phyloP scores from a whole-genome alignment of 352 stramenopile genomes.

The Nothophytophthora sp. region DNA sequence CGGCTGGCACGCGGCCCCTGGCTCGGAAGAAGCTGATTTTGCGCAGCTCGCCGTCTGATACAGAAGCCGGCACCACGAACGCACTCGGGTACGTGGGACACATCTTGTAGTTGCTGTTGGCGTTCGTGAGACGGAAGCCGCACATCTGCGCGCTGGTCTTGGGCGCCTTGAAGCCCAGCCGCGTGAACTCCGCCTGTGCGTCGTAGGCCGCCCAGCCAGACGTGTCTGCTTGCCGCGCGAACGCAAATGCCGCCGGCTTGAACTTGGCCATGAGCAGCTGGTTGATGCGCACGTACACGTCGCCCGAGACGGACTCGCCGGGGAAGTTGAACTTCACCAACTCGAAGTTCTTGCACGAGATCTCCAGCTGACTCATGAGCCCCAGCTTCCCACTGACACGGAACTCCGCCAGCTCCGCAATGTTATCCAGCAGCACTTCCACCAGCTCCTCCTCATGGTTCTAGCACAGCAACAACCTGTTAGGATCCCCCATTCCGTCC shows the following conservation, averaged over 20 bases:
- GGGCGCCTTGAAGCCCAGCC: conserved; percentile 50
- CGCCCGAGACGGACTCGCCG: conserved; percentile 54
- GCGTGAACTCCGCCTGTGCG: conserved; percentile 53
- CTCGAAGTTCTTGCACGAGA: conserved; percentile 89
- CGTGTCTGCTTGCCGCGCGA: conserved; percentile 35
- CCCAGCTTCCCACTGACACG: conserved; percentile 41
- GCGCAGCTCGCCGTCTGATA: conserved; percentile 92
- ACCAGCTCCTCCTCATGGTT: conserved; percentile 52
- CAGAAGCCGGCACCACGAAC: conserved; percentile 89
- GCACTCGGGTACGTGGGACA: conserved; percentile 76
- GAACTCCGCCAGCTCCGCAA: conserved; percentile 74
- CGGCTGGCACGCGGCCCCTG: conserved; percentile 89
- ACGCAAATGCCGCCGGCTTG: conserved; percentile 53
- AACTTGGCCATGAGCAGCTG: conserved; percentile 57
- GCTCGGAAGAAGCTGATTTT: conserved; percentile 91
- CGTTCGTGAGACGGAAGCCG: conserved; percentile 62
- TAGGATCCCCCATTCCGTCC: too few relatives aligned
- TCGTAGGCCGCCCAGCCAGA: conserved; percentile 64
- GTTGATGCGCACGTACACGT: conserved; percentile 71
- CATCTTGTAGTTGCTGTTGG: conserved; percentile 84
- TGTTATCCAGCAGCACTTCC: conserved; percentile 68
- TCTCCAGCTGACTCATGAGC: conserved; percentile 68
- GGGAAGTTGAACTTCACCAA: conserved; percentile 81
- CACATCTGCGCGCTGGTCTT: conserved; percentile 36
- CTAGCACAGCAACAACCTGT: too few relatives aligned